These are phyloP conservation scores for Cercospora canescens DNA, from an alignment of 2,329 filamentous ascomycete species.

Conservation along the genomic window DNA sequence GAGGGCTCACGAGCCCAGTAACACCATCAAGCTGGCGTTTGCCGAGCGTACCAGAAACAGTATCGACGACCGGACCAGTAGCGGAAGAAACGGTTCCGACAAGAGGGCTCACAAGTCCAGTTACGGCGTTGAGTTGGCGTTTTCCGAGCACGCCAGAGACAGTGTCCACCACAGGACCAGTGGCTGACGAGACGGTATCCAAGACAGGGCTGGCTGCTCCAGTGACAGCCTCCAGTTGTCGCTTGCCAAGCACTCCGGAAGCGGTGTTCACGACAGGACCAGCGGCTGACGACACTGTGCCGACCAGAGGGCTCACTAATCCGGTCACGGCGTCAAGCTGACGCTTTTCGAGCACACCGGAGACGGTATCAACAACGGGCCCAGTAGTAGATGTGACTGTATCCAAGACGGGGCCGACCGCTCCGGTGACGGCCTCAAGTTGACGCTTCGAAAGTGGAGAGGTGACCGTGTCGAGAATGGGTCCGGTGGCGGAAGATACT, in stretches of 20 bases:
- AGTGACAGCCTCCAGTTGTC: background rate
- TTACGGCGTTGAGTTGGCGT: background rate
- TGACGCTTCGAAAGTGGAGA: background rate
- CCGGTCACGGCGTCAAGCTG: background rate
- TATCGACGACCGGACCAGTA: background rate
- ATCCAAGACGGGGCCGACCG: background rate
- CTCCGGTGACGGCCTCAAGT: background rate
- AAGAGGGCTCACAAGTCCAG: background rate
- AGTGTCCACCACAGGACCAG: background rate
- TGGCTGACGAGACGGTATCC: background rate
- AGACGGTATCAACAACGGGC: background rate
- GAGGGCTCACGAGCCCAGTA: background rate
- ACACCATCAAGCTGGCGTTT: background rate
- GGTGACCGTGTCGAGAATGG: background rate
- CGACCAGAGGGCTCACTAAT: background rate
- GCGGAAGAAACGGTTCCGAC: background rate
- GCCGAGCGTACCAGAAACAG: background rate
- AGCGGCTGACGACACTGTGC: background rate
- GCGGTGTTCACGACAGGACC: background rate
- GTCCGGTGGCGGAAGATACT: background rate
- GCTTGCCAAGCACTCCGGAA: background rate
- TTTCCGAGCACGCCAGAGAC: background rate
- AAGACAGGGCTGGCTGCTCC: background rate
- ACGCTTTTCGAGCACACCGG: background rate
- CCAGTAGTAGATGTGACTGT: background rate